Base-by-base conservation (phyloP, 2,329 filamentous ascomycete species). In the Claviceps pusilla region DNA sequence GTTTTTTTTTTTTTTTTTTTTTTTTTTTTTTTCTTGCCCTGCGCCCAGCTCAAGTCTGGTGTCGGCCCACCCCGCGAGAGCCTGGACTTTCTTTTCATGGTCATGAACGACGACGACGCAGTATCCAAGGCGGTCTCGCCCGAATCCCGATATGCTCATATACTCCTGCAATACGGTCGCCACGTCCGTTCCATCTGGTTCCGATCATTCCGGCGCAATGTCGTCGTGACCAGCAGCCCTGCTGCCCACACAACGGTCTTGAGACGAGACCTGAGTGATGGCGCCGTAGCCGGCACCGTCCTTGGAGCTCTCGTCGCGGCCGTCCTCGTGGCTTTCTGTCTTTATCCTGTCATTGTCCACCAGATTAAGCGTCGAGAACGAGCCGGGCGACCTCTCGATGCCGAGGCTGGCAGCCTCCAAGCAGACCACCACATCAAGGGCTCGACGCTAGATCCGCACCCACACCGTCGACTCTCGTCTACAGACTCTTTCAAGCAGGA, bases 261-360 rank as follows among this genome's bases (percentile, higher is more conserved):
- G 37, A 66, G 61, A 56, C 65, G 67, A 48, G 57, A 62, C 39
- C 55, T 71, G 53, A 59, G 61, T 52, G 59, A 68, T 57, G 69
- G 69, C 45, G 65, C 64, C 50, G 64, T 71, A 50, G 70, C 69
- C 2, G 70, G 70, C 41, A 61, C 69, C 52, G 64, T 67, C 31
- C 61, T 72, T 47, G 70, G 70, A 37, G 60, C 65, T 51, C 53
- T 69, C 45, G 56, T 71, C 48, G 68, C 61, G 46, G 58, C 64
- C 48, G 61, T 58, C 14, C 63, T 72, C 12, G 55, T 70, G 50
- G 57, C 63, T 51, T 58, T 72, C 41, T 72, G 70, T 52, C 64
- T 71, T 43, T 72, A 72, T 53, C 70, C 70, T 14, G 62, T 72
- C 53, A 56, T 72, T 42, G 60, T 72, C 49, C 59, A 67, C 48